phyloP scores from a whole-genome alignment of 805 yeast genomes.

The Nakazawaea ernobii region DNA sequence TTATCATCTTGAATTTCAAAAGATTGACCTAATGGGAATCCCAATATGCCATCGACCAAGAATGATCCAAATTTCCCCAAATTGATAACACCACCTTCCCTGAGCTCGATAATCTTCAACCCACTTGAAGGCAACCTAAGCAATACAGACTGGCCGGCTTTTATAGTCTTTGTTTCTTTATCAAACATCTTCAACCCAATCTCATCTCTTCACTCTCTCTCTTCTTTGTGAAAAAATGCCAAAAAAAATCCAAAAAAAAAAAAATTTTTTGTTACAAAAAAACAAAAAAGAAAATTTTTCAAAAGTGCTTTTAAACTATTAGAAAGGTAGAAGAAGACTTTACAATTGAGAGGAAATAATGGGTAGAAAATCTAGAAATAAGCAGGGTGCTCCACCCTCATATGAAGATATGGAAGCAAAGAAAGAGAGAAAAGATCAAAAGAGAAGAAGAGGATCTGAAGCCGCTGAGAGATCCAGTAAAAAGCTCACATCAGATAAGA shows the following conservation, averaged over 20 bases:
- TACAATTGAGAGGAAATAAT: conserved; percentile 27
- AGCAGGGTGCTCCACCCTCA: conserved; percentile 89
- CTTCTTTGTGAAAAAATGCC: background rate
- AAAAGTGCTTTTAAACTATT: background rate
- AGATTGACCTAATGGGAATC: conserved; percentile 81
- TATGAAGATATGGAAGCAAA: conserved; percentile 69
- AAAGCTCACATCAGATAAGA: conserved; percentile 16
- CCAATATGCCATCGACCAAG: conserved; percentile 65
- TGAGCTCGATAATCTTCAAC: conserved; percentile 63
- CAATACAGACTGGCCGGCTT: conserved; percentile 50
- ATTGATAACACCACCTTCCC: conserved; percentile 52
- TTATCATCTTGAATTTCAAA: conserved; percentile 71
- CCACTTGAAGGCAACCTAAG: conserved; percentile 80
- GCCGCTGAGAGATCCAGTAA: conserved; percentile 19
- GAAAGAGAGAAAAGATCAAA: conserved; percentile 35
- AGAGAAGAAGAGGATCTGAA: conserved; percentile 22
- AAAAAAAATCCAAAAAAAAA: background rate
- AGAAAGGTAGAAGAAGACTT: background rate
- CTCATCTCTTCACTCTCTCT: conserved; percentile 3
- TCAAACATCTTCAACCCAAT: conserved; percentile 1
- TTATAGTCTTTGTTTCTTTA: conserved; percentile 30
- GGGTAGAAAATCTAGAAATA: conserved; percentile 93
- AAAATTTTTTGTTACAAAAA: background rate
- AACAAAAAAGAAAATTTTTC: background rate
- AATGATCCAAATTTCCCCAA: conserved; percentile 93